Conservation (phyloP, 805 yeast species). For the Lipomyces orientalis region DNA sequence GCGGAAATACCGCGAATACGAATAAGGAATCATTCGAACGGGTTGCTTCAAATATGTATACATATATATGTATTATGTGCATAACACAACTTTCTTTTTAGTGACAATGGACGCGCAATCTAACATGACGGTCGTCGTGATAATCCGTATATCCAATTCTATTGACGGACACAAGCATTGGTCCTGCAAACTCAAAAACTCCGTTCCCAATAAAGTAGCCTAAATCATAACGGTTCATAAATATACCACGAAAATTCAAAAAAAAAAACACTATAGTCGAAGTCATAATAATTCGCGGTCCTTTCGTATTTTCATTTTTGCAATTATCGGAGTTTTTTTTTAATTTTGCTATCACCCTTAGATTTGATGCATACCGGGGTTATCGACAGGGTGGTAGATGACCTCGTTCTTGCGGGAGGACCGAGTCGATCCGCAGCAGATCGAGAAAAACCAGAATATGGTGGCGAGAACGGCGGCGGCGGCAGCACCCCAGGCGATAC, state of each 20-base stretch:
- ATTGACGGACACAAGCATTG: neutral
- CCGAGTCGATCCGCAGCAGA: slow-evolving; percentile 52
- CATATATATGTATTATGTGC: too few relatives aligned
- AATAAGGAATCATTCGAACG: too few relatives aligned
- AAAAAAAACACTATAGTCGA: too few relatives aligned
- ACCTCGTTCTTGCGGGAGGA: slow-evolving; percentile 21
- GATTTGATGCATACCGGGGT: slow-evolving; percentile 6
- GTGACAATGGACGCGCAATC: too few relatives aligned
- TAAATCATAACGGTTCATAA: neutral
- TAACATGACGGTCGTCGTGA: too few relatives aligned
- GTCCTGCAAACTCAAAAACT: neutral
- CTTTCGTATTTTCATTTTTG: neutral
- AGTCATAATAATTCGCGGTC: neutral
- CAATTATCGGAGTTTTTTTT: too few relatives aligned
- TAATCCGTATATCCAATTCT: neutral
- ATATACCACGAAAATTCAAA: neutral
- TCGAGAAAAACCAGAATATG: slow-evolving; percentile 51
- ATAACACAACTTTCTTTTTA: too few relatives aligned
- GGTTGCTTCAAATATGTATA: too few relatives aligned
- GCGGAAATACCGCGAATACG: too few relatives aligned
- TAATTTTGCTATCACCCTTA: neutral
- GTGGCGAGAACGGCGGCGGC: slow-evolving; percentile 54
- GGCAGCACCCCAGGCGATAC: slow-evolving; percentile 67
- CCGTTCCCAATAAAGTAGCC: neutral
- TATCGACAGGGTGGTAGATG: slow-evolving; percentile 32